Evolutionary conservation across 257 asterid species (phyloP).

Genomic region (Primulina tabacum): DNA sequence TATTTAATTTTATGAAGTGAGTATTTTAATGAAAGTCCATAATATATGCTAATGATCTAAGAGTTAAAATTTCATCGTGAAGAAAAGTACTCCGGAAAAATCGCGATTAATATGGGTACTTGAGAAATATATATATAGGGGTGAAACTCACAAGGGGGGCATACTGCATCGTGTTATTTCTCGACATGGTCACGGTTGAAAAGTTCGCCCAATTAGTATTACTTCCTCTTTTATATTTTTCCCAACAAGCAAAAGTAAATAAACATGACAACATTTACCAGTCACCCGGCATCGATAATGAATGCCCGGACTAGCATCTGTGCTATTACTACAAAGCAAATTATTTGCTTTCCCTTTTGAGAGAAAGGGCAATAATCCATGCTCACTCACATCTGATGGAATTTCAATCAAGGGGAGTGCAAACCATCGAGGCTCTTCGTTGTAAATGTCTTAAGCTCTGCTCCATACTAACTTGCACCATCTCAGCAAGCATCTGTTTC

Average conservation of each 20-base stretch:
- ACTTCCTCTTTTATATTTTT: no score
- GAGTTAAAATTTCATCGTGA: no score
- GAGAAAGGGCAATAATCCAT: not conserved
- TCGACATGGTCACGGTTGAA: no score
- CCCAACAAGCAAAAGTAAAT: not conserved
- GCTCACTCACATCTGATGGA: constrained; percentile 10
- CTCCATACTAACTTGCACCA: constrained; percentile 98
- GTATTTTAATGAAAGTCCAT: no score
- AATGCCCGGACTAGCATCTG: constrained; percentile 19
- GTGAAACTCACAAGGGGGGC: no score
- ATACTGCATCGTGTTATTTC: no score
- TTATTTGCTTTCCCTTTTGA: not conserved
- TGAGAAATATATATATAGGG: no score
- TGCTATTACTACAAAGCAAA: not conserved
- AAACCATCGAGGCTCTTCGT: constrained; percentile 48
- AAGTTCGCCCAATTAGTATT: no score
- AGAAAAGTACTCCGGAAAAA: no score
- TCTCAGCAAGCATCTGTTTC: constrained; percentile 85
- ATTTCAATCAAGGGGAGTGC: constrained; percentile 52
- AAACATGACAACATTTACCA: not conserved
- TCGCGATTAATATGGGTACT: no score
- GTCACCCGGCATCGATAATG: not conserved
- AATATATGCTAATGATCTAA: no score
- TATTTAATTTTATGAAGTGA: no score
- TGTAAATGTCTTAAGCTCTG: constrained; percentile 76